phyloP scores from a whole-genome alignment of 805 yeast species.

The Tetrapisispora namnaoensis region DNA sequence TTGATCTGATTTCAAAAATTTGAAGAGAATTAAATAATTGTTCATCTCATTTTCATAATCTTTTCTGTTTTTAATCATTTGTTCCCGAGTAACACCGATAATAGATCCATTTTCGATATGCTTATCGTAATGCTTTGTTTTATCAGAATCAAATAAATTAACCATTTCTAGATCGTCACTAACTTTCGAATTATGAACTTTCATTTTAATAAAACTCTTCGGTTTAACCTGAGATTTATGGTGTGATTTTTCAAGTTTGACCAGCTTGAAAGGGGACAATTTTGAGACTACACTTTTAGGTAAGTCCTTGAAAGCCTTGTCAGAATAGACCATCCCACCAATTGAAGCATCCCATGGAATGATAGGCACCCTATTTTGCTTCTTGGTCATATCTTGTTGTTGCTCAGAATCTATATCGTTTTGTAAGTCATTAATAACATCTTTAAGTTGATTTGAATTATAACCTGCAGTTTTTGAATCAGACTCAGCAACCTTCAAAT shows the following conservation, averaged over 20 bases:
- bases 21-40: conserved; percentile 8
- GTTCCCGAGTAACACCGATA: conserved; percentile 1
- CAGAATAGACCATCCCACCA: conserved; percentile 29
- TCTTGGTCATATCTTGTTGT: background rate
- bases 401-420: conserved; percentile 6
- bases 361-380: conserved; percentile 17
- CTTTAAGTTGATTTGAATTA: conserved; percentile 10
- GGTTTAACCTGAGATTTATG: conserved; percentile 35
- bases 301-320: conserved; percentile 27
- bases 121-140: conserved; percentile 1
- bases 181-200: conserved; percentile 26
- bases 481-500: conserved; percentile 8
- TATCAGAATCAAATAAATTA: conserved; percentile 13
- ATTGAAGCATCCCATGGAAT: conserved; percentile 35
- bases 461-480: conserved; percentile 2
- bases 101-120: conserved; percentile 1
- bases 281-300: conserved; percentile 31
- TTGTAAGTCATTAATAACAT: conserved; percentile 14
- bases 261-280: conserved; percentile 30
- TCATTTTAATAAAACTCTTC: conserved; percentile 42
- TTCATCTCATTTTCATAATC: conserved; percentile 11
- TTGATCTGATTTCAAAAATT: conserved; percentile 24
- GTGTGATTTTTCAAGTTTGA: conserved; percentile 64
- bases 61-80: conserved; percentile 6
- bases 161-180: conserved; percentile 25